Evolutionary conservation across 495 filamentous ascomycete genomes (phyloP).

Genomic region (Neurospora hispaniola): DNA sequence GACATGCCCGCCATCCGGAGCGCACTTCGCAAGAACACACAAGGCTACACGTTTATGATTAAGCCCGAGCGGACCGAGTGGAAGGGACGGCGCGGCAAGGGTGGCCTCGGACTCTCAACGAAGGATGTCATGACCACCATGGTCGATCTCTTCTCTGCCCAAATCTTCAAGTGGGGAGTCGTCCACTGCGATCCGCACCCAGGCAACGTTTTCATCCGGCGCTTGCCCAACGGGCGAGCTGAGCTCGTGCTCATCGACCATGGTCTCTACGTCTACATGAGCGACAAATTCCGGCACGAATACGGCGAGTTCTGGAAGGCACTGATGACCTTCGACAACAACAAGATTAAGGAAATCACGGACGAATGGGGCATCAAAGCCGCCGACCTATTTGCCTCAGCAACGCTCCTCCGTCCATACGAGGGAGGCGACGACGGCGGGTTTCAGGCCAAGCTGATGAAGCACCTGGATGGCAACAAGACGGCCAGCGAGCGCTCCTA

Average conservation of each 20-base stretch:
- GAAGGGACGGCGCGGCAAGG: slow-evolving; percentile 56
- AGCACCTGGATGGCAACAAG: slow-evolving; percentile 38
- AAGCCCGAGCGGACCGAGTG: slow-evolving; percentile 76
- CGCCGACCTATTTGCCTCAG: slow-evolving; percentile 80
- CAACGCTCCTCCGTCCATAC: slow-evolving; percentile 84
- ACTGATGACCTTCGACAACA: slow-evolving; percentile 87
- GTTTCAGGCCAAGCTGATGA: slow-evolving; percentile 47
- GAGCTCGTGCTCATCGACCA: slow-evolving; percentile 96
- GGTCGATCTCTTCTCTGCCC: slow-evolving; percentile 87
- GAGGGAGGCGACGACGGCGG: slow-evolving; percentile 60
- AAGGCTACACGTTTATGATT: slow-evolving; percentile 38
- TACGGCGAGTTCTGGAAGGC: slow-evolving; percentile 92
- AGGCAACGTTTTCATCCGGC: slow-evolving; percentile 91
- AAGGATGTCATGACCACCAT: slow-evolving; percentile 91
- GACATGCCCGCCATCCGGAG: slow-evolving; percentile 29
- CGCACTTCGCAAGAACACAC: slow-evolving; percentile 28
- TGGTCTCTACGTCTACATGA: slow-evolving; percentile 87
- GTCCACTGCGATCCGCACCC: slow-evolving; percentile 96
- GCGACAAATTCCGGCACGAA: slow-evolving; percentile 71
- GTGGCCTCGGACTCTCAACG: slow-evolving; percentile 71
- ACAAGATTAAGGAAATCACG: slow-evolving; percentile 58
- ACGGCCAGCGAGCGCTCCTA: slow-evolving; percentile 61
- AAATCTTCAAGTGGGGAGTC: slow-evolving; percentile 92
- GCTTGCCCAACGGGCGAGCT: slow-evolving; percentile 65
- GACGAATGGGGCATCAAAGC: slow-evolving; percentile 76